Conservation (phyloP, 78 protist species). For the Protostelium mycophagum region DNA sequence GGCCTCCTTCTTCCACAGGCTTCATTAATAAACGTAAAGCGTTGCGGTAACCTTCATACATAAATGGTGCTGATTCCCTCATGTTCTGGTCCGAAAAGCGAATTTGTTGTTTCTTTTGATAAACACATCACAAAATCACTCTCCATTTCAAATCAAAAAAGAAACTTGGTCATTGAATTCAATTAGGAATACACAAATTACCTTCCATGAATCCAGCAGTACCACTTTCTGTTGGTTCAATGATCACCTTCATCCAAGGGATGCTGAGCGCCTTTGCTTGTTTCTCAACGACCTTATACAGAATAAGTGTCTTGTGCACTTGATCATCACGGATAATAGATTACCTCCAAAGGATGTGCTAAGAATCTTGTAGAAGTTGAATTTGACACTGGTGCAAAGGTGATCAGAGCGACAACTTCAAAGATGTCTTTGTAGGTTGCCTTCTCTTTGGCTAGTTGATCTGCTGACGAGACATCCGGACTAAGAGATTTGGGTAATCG, state of each 20-base stretch:
- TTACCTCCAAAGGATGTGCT: background rate
- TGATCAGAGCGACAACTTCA: background rate
- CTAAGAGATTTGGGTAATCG: background rate
- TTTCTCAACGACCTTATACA: background rate
- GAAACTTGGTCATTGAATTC: no score
- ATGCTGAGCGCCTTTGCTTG: background rate
- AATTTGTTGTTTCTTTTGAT: no score
- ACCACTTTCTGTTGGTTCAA: background rate
- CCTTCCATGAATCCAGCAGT: background rate
- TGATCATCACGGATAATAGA: no score
- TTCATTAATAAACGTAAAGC: background rate
- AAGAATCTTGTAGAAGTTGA: background rate
- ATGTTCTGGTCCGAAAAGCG: no score
- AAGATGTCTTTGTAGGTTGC: background rate
- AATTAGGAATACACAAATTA: background rate
- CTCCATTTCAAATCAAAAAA: no score
- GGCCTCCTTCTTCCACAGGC: background rate
- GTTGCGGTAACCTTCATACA: background rate
- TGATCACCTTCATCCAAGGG: background rate
- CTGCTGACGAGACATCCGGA: background rate
- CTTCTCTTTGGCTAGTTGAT: background rate
- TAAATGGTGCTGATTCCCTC: no score
- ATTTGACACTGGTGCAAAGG: background rate
- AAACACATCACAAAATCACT: no score
- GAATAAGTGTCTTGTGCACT: no score